These are phyloP conservation scores for Comarum palustre DNA, from an alignment of 306 rosid genomes.

Conservation along the genomic window DNA sequence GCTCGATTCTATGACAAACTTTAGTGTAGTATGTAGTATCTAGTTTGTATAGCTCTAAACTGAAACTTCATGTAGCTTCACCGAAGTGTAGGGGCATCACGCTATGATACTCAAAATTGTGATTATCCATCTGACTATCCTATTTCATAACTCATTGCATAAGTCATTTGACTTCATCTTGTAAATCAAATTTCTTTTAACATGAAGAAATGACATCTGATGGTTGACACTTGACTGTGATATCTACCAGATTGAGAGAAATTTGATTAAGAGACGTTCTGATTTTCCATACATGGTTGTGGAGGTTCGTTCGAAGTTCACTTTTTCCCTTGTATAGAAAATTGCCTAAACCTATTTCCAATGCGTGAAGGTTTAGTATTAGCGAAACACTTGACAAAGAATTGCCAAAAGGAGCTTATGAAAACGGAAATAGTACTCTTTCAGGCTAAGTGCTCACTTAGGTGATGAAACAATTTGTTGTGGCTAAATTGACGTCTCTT, in stretches of 20 bases:
- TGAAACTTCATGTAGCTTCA: not conserved
- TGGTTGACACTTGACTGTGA: not conserved
- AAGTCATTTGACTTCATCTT: not conserved
- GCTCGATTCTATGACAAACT: not conserved
- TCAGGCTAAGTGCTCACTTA: too few species aligned
- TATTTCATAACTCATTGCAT: not conserved
- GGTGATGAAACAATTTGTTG: too few species aligned
- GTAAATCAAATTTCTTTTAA: not conserved
- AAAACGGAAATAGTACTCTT: not conserved
- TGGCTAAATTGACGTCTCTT: too few species aligned
- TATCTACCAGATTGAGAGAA: not conserved
- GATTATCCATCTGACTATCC: not conserved
- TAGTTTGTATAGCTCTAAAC: not conserved
- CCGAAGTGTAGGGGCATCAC: not conserved
- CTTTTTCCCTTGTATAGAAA: not conserved
- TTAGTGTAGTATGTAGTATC: not conserved
- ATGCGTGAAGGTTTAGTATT: conserved; percentile 5
- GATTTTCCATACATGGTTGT: not conserved
- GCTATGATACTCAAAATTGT: not conserved
- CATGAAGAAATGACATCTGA: not conserved
- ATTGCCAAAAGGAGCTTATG: not conserved
- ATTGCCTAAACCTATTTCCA: not conserved
- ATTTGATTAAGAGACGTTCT: not conserved
- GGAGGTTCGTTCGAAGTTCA: not conserved
- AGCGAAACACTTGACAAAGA: not conserved